phyloP scores from a whole-genome alignment of 2,329 filamentous ascomycete genomes.

The Apiospora kogelbergensis region DNA sequence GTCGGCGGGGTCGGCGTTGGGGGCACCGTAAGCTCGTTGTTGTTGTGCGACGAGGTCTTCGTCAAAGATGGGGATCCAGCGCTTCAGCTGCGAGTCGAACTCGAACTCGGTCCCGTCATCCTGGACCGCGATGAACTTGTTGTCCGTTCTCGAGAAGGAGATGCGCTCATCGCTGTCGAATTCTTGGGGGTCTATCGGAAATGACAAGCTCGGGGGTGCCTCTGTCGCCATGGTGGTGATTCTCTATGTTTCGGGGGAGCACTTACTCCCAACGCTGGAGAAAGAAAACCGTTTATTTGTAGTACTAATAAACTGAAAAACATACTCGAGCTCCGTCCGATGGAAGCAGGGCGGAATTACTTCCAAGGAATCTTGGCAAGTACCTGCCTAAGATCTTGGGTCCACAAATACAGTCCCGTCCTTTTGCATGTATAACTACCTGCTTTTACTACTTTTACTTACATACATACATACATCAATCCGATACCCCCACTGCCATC shows the following conservation, averaged over 20 bases:
- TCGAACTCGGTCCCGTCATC: slow-evolving; percentile 84
- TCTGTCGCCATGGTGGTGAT: slow-evolving; percentile 5
- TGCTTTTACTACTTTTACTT: too few species aligned
- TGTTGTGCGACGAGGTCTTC: slow-evolving; percentile 38
- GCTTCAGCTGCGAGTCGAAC: slow-evolving; percentile 68
- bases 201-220: slow-evolving; percentile 31
- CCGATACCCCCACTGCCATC: not conserved
- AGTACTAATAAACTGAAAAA: not conserved
- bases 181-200: slow-evolving; percentile 62
- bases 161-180: slow-evolving; percentile 81
- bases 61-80: slow-evolving; percentile 69
- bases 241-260: not conserved
- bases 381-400: not conserved
- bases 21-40: slow-evolving; percentile 31
- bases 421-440: not conserved
- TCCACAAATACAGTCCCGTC: not conserved
- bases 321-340: not conserved
- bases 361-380: not conserved
- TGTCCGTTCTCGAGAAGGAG: slow-evolving; percentile 80
- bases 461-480: not conserved
- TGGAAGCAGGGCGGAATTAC: not conserved
- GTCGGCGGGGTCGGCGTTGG: slow-evolving; percentile 29
- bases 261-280: not conserved
- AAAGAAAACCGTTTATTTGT: not conserved
- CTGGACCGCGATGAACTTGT: slow-evolving; percentile 80